Evolutionary conservation across 345 rosid species (phyloP).

Genomic region (Pistacia integerrima): DNA sequence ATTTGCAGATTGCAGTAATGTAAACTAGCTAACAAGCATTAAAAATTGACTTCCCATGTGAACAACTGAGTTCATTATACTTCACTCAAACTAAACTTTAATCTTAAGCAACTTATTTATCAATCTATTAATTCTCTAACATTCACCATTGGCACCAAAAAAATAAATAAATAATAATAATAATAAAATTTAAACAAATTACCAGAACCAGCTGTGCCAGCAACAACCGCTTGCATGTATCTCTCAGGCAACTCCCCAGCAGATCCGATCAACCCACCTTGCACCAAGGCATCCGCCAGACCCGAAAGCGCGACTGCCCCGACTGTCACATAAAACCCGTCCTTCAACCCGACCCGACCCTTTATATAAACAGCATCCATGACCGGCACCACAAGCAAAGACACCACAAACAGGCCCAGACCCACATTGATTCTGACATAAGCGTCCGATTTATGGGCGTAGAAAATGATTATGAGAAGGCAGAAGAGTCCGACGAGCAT

Average conservation of each 20-base stretch:
- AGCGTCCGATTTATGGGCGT: slow-evolving; percentile 70
- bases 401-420: slow-evolving; percentile 51
- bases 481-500: slow-evolving; percentile 64
- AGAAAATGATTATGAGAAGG: slow-evolving; percentile 57
- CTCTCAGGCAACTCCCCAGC: slow-evolving; percentile 95
- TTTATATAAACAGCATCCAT: slow-evolving; percentile 71
- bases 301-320: slow-evolving; percentile 61
- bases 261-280: slow-evolving; percentile 83
- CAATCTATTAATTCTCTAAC: neutral
- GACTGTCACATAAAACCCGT: slow-evolving; percentile 68
- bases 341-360: slow-evolving; percentile 75
- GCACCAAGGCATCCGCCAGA: slow-evolving; percentile 82
- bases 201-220: slow-evolving; percentile 98
- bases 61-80: neutral
- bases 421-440: slow-evolving; percentile 79
- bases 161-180: neutral
- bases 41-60: neutral
- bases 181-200: neutral
- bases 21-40: neutral
- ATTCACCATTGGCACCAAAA: neutral
- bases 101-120: neutral
- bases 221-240: slow-evolving; percentile 91
- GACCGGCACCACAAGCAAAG: slow-evolving; percentile 72
- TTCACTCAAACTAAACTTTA: neutral
- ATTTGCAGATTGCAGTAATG: neutral